These are phyloP conservation scores for Ulota crispa DNA, from an alignment of 225 moss, liverwort and hornwort genomes.

Conservation along the genomic window DNA sequence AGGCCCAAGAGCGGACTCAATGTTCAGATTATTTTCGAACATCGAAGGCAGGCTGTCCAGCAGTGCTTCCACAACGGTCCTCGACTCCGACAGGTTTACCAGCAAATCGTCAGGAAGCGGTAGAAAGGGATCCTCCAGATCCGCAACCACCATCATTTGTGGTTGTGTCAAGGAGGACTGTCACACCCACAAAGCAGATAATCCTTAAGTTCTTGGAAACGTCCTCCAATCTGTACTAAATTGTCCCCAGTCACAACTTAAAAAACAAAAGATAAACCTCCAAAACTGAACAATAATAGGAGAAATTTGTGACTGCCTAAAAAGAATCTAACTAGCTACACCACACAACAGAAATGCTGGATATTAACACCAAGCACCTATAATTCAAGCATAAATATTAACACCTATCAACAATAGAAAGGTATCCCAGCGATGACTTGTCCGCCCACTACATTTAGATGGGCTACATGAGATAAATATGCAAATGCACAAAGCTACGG, in stretches of 20 bases:
- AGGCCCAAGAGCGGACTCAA: conserved; percentile 95
- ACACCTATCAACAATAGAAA: background rate
- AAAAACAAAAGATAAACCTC: background rate
- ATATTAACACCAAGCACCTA: background rate
- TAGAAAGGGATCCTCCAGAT: conserved; percentile 93
- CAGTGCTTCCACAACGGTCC: conserved; percentile 82
- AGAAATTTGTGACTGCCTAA: too few relatives aligned
- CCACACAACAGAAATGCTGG: background rate
- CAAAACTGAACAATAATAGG: background rate
- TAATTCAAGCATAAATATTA: background rate
- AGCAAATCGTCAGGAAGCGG: conserved; percentile 98
- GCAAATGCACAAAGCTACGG: background rate
- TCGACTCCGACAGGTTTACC: conserved; percentile 94
- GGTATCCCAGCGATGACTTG: background rate
- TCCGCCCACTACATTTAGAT: background rate
- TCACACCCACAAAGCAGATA: conserved; percentile 12
- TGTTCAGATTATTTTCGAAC: conserved; percentile 84
- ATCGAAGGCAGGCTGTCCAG: conserved; percentile 89
- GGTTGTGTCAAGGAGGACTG: conserved; percentile 98
- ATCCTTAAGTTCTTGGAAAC: background rate
- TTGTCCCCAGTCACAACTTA: background rate
- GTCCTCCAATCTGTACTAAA: background rate
- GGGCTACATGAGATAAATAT: background rate
- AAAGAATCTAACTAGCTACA: background rate
- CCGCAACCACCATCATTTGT: conserved; percentile 99